Percentiles rank a stretch among this genome's conserved stretches.
Conservation (phyloP, 2,329 filamentous ascomycete genomes). For the Thielaviopsis populi region DNA sequence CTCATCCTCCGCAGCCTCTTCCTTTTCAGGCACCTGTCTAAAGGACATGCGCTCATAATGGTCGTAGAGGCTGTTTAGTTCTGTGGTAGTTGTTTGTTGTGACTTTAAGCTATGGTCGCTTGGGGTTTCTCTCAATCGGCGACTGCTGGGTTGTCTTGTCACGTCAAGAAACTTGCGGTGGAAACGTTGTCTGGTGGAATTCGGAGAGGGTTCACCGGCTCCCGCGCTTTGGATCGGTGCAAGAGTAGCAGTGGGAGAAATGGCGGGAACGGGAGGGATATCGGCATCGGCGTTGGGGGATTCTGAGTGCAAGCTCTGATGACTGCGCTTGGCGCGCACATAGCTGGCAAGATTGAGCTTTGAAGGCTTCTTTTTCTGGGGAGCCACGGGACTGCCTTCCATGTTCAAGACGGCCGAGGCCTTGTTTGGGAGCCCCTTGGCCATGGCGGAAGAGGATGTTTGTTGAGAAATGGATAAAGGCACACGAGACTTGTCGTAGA, state of each 20-base stretch:
- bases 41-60: conserved; percentile 44
- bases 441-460: conserved; percentile 43
- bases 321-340: conserved; percentile 21
- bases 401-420: conserved; percentile 33
- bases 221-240: conserved; percentile 22
- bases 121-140: conserved; percentile 5
- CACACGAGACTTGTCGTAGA: conserved; percentile 41
- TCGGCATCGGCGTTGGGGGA: conserved; percentile 23
- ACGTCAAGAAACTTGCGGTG: conserved; percentile 13
- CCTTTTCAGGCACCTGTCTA: conserved; percentile 27
- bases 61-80: conserved; percentile 38
- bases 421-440: conserved; percentile 38
- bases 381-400: conserved; percentile 22
- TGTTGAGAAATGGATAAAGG: conserved; percentile 44
- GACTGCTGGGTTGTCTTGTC: conserved; percentile 3
- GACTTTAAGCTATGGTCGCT: conserved; percentile 12
- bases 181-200: conserved; percentile 11
- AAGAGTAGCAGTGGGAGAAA: conserved; percentile 31
- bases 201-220: conserved; percentile 6
- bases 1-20: conserved; percentile 18
- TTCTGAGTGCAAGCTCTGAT: conserved; percentile 23
- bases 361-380: conserved; percentile 30
- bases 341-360: conserved; percentile 32
- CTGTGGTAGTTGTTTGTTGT: conserved; percentile 22
- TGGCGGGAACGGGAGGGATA: conserved; percentile 25